Percentiles rank a stretch among this genome's conserved stretches.
These are phyloP conservation scores for Talaromyces atroroseus DNA, from an alignment of 2,329 filamentous ascomycete genomes.

Conservation along the genomic window DNA sequence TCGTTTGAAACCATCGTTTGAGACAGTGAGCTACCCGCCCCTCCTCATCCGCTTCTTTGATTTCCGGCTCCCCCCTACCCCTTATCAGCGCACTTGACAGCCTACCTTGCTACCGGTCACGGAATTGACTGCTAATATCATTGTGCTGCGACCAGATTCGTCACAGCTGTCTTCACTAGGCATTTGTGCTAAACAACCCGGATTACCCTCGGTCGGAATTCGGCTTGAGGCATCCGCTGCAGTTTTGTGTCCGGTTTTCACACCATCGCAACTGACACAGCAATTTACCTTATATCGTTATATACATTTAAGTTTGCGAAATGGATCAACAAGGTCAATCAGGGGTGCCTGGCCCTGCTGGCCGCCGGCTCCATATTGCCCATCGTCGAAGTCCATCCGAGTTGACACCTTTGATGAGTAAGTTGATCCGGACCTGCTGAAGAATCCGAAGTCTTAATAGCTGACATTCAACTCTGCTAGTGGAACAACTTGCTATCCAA, in stretches of 20 bases:
- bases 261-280: not conserved
- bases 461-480: slow-evolving; percentile 44
- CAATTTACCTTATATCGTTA: slow-evolving; percentile 1
- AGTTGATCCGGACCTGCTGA: slow-evolving; percentile 41
- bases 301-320: slow-evolving; percentile 18
- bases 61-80: not conserved
- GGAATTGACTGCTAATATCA: not conserved
- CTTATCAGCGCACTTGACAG: not conserved
- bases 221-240: slow-evolving; percentile 22
- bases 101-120: not conserved
- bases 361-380: slow-evolving; percentile 91
- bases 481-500: slow-evolving; percentile 96
- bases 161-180: slow-evolving; percentile 1
- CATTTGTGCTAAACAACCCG: not conserved
- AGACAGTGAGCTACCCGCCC: slow-evolving; percentile 6
- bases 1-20: slow-evolving; percentile 8
- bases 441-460: slow-evolving; percentile 31
- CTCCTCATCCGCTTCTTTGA: not conserved
- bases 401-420: slow-evolving; percentile 95
- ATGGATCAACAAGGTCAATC: slow-evolving; percentile 63
- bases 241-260: slow-evolving; percentile 19
- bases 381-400: slow-evolving; percentile 96
- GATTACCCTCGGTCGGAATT: slow-evolving; percentile 21
- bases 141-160: not conserved
- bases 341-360: slow-evolving; percentile 62